Percentiles rank a stretch among this genome's conserved stretches.
These are phyloP conservation scores for Xerocomellus amylosporus DNA, from an alignment of 768 basidiomycete genomes.

Conservation along the genomic window DNA sequence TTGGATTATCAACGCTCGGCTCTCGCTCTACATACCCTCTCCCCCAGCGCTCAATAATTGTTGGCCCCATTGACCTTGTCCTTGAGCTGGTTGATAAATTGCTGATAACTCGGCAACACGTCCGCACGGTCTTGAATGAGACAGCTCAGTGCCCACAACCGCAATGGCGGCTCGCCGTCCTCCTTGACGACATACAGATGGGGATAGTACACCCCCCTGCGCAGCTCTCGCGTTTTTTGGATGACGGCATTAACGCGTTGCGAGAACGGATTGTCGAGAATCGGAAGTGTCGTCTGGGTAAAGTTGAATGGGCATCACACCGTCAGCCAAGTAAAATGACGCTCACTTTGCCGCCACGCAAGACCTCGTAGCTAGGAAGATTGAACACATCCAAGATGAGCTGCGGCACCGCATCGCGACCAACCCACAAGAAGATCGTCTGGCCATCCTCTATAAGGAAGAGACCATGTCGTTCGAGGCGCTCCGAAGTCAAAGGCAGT, in stretches of 20 bases:
- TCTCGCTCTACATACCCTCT: not conserved
- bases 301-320: not conserved
- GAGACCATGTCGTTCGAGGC: constrained; percentile 90
- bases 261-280: constrained; percentile 92
- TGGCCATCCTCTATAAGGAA: constrained; percentile 98
- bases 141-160: constrained; percentile 92
- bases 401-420: constrained; percentile 97
- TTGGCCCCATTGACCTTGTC: constrained; percentile 60
- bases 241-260: constrained; percentile 92
- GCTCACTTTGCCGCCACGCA: constrained; percentile 89
- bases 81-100: constrained; percentile 86
- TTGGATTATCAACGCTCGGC: not conserved
- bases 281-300: constrained; percentile 76
- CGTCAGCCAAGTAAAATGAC: not conserved
- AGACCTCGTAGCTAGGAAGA: constrained; percentile 79
- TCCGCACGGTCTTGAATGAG: constrained; percentile 97
- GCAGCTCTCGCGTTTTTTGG: constrained; percentile 92
- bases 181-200: constrained; percentile 97
- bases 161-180: constrained; percentile 91
- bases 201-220: constrained; percentile 88
- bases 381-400: constrained; percentile 93
- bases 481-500: constrained; percentile 90
- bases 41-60: constrained; percentile 23
- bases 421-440: constrained; percentile 97
- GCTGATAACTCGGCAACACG: constrained; percentile 92